Conservation (phyloP, 257 asterid genomes). For the Gynochthodes officinalis region DNA sequence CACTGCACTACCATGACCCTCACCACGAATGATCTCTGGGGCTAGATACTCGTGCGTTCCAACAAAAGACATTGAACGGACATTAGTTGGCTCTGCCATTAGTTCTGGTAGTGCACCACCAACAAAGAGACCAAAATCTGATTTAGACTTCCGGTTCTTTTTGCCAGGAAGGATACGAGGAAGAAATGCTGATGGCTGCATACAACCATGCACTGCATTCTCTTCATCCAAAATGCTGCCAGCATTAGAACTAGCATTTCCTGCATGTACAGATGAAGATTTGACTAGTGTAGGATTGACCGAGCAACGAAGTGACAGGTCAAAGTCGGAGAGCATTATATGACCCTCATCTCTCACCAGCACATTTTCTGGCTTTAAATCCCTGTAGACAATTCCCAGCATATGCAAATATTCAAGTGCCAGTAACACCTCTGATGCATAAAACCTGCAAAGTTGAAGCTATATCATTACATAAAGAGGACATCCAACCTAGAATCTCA, state of each 20-base stretch:
- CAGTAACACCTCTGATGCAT: constrained; percentile 71
- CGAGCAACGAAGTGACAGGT: constrained; percentile 88
- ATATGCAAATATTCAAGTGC: constrained; percentile 90
- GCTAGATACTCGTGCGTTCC: constrained; percentile 46
- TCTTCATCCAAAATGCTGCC: constrained; percentile 35
- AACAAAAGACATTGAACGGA: constrained; percentile 44
- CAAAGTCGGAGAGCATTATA: constrained; percentile 91
- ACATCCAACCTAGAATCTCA: background rate
- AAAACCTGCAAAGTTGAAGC: constrained; percentile 49
- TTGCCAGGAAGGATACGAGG: constrained; percentile 38
- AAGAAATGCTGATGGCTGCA: constrained; percentile 32
- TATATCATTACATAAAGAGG: background rate
- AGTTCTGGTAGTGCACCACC: constrained; percentile 45
- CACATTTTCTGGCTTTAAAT: constrained; percentile 89
- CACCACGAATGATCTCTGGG: constrained; percentile 43
- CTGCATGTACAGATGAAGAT: constrained; percentile 58
- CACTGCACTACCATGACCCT: constrained; percentile 49
- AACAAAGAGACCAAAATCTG: constrained; percentile 37
- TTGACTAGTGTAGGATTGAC: constrained; percentile 85
- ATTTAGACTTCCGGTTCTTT: constrained; percentile 41
- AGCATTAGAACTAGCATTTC: constrained; percentile 20
- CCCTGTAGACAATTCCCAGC: constrained; percentile 91
- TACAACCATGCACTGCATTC: constrained; percentile 29
- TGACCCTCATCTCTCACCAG: constrained; percentile 88
- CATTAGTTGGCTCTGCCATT: constrained; percentile 46